Conservation (phyloP, 2,329 filamentous ascomycete species). For the Ambrosiella xylebori region DNA sequence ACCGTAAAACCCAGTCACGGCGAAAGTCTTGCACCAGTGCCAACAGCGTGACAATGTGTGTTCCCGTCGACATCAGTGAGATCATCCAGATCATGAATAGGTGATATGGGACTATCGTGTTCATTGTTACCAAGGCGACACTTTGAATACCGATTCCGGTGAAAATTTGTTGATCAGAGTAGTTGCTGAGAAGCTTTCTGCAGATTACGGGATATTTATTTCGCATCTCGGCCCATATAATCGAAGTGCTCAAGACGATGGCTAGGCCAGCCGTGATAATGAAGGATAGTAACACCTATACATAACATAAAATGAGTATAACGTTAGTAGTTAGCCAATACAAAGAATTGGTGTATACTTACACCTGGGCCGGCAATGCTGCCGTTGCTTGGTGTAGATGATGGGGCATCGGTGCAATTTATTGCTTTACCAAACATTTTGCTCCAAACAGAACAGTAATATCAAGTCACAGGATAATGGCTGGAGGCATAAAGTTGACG, state of each 20-base stretch:
- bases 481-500: neutral
- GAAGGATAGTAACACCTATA: slow-evolving; percentile 44
- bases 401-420: slow-evolving; percentile 29
- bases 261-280: slow-evolving; percentile 45
- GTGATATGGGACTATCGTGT: slow-evolving; percentile 45
- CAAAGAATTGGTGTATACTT: neutral
- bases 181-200: slow-evolving; percentile 46
- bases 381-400: slow-evolving; percentile 23
- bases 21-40: slow-evolving; percentile 49
- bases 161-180: slow-evolving; percentile 52
- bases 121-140: slow-evolving; percentile 42
- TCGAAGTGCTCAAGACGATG: slow-evolving; percentile 34
- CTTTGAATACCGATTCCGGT: slow-evolving; percentile 52
- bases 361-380: slow-evolving; percentile 14
- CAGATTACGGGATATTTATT: slow-evolving; percentile 33
- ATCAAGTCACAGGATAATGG: neutral
- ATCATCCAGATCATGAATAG: slow-evolving; percentile 58
- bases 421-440: slow-evolving; percentile 14
- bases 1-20: slow-evolving; percentile 47
- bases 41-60: slow-evolving; percentile 48
- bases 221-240: slow-evolving; percentile 37
- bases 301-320: neutral
- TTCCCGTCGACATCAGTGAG: slow-evolving; percentile 44
- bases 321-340: neutral
- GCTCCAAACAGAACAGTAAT: neutral